These are phyloP conservation scores for Knoxdaviesia proteae DNA, from an alignment of 2,329 filamentous ascomycete genomes.

Conservation along the genomic window DNA sequence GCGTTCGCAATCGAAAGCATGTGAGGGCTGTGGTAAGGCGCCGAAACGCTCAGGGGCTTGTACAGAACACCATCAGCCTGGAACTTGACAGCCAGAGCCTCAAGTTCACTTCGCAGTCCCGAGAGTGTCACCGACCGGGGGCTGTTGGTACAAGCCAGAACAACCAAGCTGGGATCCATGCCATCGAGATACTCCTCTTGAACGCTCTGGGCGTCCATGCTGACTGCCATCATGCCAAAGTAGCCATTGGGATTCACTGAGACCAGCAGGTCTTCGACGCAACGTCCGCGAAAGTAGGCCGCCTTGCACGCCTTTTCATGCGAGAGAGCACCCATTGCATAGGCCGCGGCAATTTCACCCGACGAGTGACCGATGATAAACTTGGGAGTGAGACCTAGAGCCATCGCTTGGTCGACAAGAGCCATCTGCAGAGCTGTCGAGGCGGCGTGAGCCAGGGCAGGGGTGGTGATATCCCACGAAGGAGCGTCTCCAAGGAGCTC, in stretches of 20 bases:
- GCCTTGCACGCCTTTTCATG: constrained; percentile 1
- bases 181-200: constrained; percentile 6
- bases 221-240: constrained; percentile 21
- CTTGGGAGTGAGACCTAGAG: constrained; percentile 12
- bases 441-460: constrained; percentile 18
- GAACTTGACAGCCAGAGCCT: constrained; percentile 13
- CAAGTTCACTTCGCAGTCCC: constrained; percentile 14
- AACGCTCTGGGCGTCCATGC: constrained; percentile 9
- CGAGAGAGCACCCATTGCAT: constrained; percentile 8
- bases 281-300: constrained; percentile 19
- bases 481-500: constrained; percentile 13
- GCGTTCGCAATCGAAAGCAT: constrained; percentile 17
- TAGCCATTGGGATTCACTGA: constrained; percentile 9
- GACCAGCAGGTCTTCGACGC: constrained; percentile 11
- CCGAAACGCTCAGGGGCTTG: constrained; percentile 15
- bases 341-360: constrained; percentile 24
- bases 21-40: constrained; percentile 23
- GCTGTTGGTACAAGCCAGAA: constrained; percentile 24
- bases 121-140: constrained; percentile 22
- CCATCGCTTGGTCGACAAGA: constrained; percentile 17
- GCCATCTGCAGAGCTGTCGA: constrained; percentile 21
- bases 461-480: constrained; percentile 12
- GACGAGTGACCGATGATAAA: constrained; percentile 23
- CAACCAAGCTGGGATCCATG: constrained; percentile 7
- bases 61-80: constrained; percentile 12